Conservation (phyloP, 2,329 filamentous ascomycete species). For the Ophiosphaerella narmari region DNA sequence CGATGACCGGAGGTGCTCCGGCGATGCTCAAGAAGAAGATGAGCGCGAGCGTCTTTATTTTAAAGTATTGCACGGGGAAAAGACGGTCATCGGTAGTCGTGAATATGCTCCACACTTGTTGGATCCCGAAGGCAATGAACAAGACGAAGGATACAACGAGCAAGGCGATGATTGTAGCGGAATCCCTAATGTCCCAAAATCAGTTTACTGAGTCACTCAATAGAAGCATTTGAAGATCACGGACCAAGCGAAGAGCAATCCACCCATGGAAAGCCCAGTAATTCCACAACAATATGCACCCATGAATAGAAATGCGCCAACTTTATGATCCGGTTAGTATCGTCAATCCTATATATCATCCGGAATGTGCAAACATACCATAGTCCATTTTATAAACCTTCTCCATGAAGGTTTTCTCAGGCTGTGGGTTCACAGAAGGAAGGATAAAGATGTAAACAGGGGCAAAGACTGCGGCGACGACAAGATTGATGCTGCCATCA, state of each 20-base stretch:
- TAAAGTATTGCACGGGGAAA: conserved; percentile 52
- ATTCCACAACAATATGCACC: neutral
- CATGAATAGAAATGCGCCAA: neutral
- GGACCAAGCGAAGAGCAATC: neutral
- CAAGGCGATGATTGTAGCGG: neutral
- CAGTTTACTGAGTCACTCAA: neutral
- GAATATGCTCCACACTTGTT: conserved; percentile 52
- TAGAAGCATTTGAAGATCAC: neutral
- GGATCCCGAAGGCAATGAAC: conserved; percentile 49
- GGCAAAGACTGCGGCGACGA: neutral
- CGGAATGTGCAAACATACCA: neutral
- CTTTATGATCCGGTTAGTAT: neutral
- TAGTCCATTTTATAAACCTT: neutral
- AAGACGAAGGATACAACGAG: conserved; percentile 26
- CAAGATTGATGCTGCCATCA: neutral
- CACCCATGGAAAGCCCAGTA: neutral
- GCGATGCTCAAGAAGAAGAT: too few species aligned
- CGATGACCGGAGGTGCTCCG: too few species aligned
- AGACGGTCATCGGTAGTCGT: conserved; percentile 52
- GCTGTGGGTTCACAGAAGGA: neutral
- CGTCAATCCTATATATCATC: neutral
- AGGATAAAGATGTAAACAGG: neutral
- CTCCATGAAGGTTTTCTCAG: neutral
- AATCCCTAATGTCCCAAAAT: neutral
- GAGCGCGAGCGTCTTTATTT: neutral